Conservation (phyloP, 2,329 filamentous ascomycete genomes). For the Chaetomium strumarium region DNA sequence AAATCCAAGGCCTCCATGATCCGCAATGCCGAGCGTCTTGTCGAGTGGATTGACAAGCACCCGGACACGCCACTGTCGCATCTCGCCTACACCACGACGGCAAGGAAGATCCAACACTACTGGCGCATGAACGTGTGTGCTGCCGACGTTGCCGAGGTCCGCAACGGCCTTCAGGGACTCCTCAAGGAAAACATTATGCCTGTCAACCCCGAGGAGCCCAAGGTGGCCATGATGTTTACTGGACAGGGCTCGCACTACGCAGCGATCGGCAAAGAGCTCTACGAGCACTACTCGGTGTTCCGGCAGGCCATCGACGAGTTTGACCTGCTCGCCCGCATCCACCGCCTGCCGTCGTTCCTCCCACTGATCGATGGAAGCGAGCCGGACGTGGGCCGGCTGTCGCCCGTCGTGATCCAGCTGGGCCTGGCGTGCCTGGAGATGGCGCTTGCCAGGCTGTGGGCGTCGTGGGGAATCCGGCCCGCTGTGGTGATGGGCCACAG, state of each 20-base stretch:
- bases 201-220: slow-evolving; percentile 40
- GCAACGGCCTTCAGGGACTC: slow-evolving; percentile 36
- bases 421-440: slow-evolving; percentile 51
- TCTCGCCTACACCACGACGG: slow-evolving; percentile 63
- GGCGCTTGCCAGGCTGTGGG: slow-evolving; percentile 51
- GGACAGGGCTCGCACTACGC: slow-evolving; percentile 51
- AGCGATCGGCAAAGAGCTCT: slow-evolving; percentile 47
- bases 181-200: slow-evolving; percentile 39
- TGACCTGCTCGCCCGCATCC: slow-evolving; percentile 43
- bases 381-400: slow-evolving; percentile 39
- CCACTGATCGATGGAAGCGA: slow-evolving; percentile 44
- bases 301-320: slow-evolving; percentile 52
- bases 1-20: slow-evolving; percentile 52
- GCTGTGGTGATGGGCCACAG: slow-evolving; percentile 56
- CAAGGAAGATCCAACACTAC: slow-evolving; percentile 56
- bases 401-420: slow-evolving; percentile 49
- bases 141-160: slow-evolving; percentile 37
- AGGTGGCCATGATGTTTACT: slow-evolving; percentile 50
- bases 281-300: slow-evolving; percentile 42
- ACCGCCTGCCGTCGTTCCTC: slow-evolving; percentile 52
- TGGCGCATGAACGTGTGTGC: slow-evolving; percentile 48
- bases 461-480: slow-evolving; percentile 50
- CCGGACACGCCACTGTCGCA: slow-evolving; percentile 49
- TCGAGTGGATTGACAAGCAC: slow-evolving; percentile 47
- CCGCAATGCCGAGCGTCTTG: slow-evolving; percentile 50